Base-by-base conservation (phyloP, 345 rosid species). In the Eutrema yunnanense region DNA sequence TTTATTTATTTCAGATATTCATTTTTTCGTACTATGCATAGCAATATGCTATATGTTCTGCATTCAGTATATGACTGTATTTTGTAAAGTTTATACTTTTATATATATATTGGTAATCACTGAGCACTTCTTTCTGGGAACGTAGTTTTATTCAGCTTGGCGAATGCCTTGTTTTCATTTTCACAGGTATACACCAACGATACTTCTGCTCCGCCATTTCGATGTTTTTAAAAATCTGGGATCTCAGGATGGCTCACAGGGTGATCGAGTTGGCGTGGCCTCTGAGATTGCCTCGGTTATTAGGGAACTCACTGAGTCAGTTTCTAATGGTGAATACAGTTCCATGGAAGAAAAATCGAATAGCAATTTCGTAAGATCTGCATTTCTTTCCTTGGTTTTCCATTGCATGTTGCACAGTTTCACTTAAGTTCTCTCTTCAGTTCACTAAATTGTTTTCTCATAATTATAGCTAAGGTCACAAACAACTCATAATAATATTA, bases 181-280 rank as follows among this genome's bases (percentile, higher is more conserved):
- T 77, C 70, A 44, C 86, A 95, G 97, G 64, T 95, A 92, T 77
- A 80, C 88, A 14, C 97, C 96, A 29, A 58, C 96, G 8, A 87
- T 95, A 73, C 88, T 95, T 84, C 81, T 95, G 74, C 99, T 92
- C 55, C 92, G 85, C 62, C 96, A 89, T 81, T 95, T 95, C 74
- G 96, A 95, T 51, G 90, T 86, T 80, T 85, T 92, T n/a, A 87
- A 82, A 73, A 81, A 87, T 82, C 72, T 86, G 82, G 86, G 63
- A 58, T 87, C 89, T 14, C 84, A 82, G 42, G 97, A 89, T 61
- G 90, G 96, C 72, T 85, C 84, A 67, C 75, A 79, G 67, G 85
- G 81, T 70, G 93, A 95, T 62, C 99, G 84, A 81, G 85, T 82
- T 78, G 99, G 96, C 48, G 77, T 86, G 33, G 73, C 80, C 75